Evolutionary conservation across 257 asterid genomes (phyloP), one percentile per base, ranked within the genome.

Genomic region (Lantana camara): DNA sequence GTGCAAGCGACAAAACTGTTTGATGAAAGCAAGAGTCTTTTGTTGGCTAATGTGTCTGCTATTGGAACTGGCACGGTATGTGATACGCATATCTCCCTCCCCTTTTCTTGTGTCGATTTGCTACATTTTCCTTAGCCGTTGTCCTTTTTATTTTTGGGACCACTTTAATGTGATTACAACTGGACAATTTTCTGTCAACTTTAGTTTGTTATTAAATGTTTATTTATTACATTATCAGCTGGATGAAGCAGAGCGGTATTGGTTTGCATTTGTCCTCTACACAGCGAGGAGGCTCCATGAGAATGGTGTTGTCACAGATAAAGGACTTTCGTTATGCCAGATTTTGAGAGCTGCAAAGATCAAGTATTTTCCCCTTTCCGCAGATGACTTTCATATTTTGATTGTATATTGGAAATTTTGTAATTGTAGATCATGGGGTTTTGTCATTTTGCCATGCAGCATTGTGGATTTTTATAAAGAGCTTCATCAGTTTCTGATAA

Each of bases 171-270:
- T 53, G 37, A 24, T 37, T 24, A 11, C 62, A 49, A 60, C 57
- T 37, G 66, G 75, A 41, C 29, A 41, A 4, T 20, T 2, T 56
- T 53, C 32, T 34, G 54, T 75, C 64, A 61, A 47, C 40, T 71
- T 73, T 61, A 24, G 16, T 37, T 21, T 38, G 57, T 67, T 58
- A 47, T n/a, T 24, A 48, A 69, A 11, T 54, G 59, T 52, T 10
- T 29, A 63, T 53, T 69, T 50, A 54, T n/a, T n/a, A n/a, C n/a
- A n/a, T n/a, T 41, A 51, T 64, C 83, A 87, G 98, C 87, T 76
- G 13, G 98, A 87, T 70, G 97, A 90, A 72, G 85, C 91, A 60
- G 97, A 92, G 62, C 81, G 94, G 29, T 89, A 87, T 73, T 92
- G 95, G 97, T 89, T 92, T 75, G 91, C 89, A 0, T 89, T 82